phyloP scores from a whole-genome alignment of 305 asterid genomes.

The Fraxinus ornus region DNA sequence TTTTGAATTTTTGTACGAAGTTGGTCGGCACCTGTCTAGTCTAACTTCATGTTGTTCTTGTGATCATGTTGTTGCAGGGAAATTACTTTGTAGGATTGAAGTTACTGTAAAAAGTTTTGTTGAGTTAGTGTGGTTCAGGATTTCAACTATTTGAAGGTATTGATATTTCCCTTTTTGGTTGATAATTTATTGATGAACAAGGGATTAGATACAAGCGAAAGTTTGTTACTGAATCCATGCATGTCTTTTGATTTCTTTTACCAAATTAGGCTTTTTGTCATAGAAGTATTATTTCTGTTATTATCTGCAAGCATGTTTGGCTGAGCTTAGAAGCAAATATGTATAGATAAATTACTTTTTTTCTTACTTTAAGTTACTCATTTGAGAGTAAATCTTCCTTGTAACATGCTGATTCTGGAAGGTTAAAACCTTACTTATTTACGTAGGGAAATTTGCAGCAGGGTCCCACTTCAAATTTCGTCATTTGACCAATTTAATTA shows the following conservation, averaged over 20 bases:
- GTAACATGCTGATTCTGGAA: neutral
- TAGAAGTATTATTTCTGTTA: neutral
- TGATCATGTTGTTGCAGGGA: constrained; percentile 29
- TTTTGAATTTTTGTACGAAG: neutral
- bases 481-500: neutral
- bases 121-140: constrained; percentile 18
- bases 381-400: neutral
- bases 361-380: neutral
- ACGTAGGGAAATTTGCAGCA: neutral
- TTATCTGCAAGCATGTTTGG: neutral
- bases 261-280: neutral
- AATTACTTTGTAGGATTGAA: neutral
- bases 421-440: neutral
- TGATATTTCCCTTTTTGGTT: constrained; percentile 10
- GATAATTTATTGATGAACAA: constrained; percentile 7
- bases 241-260: neutral
- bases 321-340: constrained; percentile 3
- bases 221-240: neutral
- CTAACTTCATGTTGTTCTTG: neutral
- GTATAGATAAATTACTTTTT: neutral
- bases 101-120: constrained; percentile 24
- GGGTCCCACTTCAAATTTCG: neutral
- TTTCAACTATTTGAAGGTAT: constrained; percentile 27
- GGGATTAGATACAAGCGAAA: neutral
- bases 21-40: neutral